These are phyloP conservation scores for Boletus pseudo-olivaceus DNA, from an alignment of 768 basidiomycete genomes.

Conservation along the genomic window DNA sequence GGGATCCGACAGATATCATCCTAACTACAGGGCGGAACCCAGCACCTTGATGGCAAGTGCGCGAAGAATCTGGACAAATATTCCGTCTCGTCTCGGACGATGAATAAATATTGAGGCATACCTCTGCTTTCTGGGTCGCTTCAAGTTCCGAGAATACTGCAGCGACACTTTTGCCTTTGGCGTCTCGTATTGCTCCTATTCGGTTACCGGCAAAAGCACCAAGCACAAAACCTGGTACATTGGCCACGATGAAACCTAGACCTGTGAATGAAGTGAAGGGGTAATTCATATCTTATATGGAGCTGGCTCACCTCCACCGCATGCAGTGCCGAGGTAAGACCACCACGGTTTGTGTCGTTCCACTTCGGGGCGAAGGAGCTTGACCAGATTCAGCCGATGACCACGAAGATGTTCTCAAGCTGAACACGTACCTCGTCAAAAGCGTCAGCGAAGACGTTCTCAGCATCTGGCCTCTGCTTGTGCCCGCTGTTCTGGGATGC, in stretches of 20 bases:
- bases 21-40: slow-evolving; percentile 50
- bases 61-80: slow-evolving; percentile 59
- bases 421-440: slow-evolving; percentile 74
- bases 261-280: slow-evolving; percentile 38
- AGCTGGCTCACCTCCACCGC: slow-evolving; percentile 52
- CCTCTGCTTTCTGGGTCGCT: slow-evolving; percentile 83
- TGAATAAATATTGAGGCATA: slow-evolving; percentile 31
- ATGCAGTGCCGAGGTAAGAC: slow-evolving; percentile 67
- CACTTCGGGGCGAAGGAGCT: slow-evolving; percentile 79
- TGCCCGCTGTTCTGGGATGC: slow-evolving; percentile 32
- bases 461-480: slow-evolving; percentile 62
- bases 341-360: slow-evolving; percentile 68
- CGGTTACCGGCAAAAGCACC: slow-evolving; percentile 87
- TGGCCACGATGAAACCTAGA: slow-evolving; percentile 52
- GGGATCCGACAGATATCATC: neutral
- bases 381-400: slow-evolving; percentile 23
- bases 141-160: slow-evolving; percentile 80
- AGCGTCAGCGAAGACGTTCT: slow-evolving; percentile 82
- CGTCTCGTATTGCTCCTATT: slow-evolving; percentile 88
- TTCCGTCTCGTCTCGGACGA: neutral
- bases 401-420: neutral
- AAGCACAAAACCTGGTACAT: slow-evolving; percentile 80
- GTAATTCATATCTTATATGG: slow-evolving; percentile 2
- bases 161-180: slow-evolving; percentile 91
- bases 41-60: slow-evolving; percentile 81